Evolutionary conservation across 176 grass and related monocot species (phyloP).

Genomic region (Zoysia pacifica): DNA sequence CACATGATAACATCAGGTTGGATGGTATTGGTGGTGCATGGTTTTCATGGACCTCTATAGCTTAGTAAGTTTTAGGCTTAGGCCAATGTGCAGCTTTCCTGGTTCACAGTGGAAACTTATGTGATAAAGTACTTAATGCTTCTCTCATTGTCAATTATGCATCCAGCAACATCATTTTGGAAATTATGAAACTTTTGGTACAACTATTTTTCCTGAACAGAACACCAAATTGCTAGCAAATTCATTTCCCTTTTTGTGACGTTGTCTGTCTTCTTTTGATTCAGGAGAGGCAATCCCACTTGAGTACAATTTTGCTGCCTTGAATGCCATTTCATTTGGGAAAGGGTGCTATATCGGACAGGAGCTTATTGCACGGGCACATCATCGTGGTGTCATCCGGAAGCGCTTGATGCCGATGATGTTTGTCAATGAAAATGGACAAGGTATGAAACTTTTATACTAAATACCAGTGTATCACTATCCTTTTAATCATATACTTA

Average conservation of each 20-base stretch:
- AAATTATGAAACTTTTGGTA: too few relatives aligned
- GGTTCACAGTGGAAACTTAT: not conserved
- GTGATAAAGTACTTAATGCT: not conserved
- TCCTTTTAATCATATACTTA: not conserved
- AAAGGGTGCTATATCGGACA: constrained; percentile 97
- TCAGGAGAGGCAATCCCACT: constrained; percentile 90
- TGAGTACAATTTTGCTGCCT: constrained; percentile 75
- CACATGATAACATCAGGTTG: not conserved
- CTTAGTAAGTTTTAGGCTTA: not conserved
- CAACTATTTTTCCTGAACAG: not conserved
- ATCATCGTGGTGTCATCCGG: constrained; percentile 86
- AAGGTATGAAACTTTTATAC: constrained; percentile 44
- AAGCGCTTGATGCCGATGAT: constrained; percentile 81
- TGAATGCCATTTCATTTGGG: constrained; percentile 96
- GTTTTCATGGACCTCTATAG: not conserved
- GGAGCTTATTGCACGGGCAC: constrained; percentile 90
- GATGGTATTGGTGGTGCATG: not conserved
- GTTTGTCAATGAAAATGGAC: constrained; percentile 52
- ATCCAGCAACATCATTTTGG: not conserved
- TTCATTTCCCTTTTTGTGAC: not conserved
- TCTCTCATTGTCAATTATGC: not conserved
- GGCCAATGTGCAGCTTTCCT: not conserved
- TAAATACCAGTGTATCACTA: not conserved
- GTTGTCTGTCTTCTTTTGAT: not conserved
- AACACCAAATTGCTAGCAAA: not conserved